Percentiles rank a stretch among this genome's conserved stretches.
These are phyloP conservation scores for Solanum clarkiae DNA, from an alignment of 257 asterid species.

Conservation along the genomic window DNA sequence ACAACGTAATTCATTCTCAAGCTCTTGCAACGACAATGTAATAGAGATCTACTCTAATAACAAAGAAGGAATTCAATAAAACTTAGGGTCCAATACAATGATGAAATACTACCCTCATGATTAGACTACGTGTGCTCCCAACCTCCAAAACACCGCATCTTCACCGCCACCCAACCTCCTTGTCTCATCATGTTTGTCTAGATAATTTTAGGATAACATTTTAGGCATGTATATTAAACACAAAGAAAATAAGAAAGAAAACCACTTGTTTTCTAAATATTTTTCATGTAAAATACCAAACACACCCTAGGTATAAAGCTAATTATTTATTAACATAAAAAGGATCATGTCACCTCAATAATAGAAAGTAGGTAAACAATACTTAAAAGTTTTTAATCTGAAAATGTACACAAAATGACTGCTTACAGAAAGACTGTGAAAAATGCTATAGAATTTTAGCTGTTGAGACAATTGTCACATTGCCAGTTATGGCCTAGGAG, in stretches of 20 bases:
- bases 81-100: no score
- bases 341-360: neutral
- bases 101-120: no score
- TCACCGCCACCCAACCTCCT: neutral
- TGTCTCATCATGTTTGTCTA: neutral
- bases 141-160: neutral
- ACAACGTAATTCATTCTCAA: no score
- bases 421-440: neutral
- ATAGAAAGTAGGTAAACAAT: no score
- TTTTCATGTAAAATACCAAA: neutral
- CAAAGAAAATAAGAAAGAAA: neutral
- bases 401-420: neutral
- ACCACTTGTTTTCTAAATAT: neutral
- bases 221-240: neutral
- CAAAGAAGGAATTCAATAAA: no score
- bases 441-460: neutral
- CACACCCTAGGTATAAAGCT: neutral
- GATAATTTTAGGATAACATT: neutral
- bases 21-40: no score
- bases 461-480: constrained; percentile 5
- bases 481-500: constrained; percentile 1
- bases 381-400: neutral
- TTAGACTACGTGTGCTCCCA: neutral
- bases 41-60: no score
- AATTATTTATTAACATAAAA: neutral